phyloP scores from a whole-genome alignment of 495 filamentous ascomycete genomes.

The Penicillium desertorum region DNA sequence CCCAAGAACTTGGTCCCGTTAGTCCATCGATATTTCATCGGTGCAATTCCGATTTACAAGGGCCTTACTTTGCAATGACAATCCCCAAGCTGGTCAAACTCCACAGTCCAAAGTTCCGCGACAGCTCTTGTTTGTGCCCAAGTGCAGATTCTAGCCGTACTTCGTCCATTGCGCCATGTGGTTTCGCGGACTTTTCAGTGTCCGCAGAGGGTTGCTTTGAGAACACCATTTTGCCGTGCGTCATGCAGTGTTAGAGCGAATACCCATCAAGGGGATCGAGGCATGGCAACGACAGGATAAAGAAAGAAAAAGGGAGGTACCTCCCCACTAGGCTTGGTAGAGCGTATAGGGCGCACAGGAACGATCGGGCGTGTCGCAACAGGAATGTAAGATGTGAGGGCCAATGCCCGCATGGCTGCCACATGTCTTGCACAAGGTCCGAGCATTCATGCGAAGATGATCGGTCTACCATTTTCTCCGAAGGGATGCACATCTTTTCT shows the following conservation, averaged over 20 bases:
- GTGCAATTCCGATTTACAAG: not conserved
- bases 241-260: not conserved
- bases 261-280: not conserved
- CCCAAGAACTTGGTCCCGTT: constrained; percentile 38
- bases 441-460: constrained; percentile 17
- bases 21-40: not conserved
- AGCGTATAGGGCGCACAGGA: constrained; percentile 12
- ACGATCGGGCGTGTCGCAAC: constrained; percentile 6
- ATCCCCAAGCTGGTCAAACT: constrained; percentile 48
- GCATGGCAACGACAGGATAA: not conserved
- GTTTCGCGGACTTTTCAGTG: constrained; percentile 15
- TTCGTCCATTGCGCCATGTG: constrained; percentile 34
- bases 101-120: constrained; percentile 42
- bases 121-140: constrained; percentile 46
- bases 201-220: constrained; percentile 8
- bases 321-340: constrained; percentile 11
- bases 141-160: constrained; percentile 43
- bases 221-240: constrained; percentile 16
- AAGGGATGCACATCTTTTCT: not conserved
- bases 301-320: constrained; percentile 2
- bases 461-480: constrained; percentile 5
- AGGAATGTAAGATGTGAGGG: constrained; percentile 29
- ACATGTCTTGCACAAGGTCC: constrained; percentile 21
- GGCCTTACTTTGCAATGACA: constrained; percentile 47
- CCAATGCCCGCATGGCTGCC: constrained; percentile 29